Conservation (phyloP, 306 rosid genomes). For the Medicago lupulina region DNA sequence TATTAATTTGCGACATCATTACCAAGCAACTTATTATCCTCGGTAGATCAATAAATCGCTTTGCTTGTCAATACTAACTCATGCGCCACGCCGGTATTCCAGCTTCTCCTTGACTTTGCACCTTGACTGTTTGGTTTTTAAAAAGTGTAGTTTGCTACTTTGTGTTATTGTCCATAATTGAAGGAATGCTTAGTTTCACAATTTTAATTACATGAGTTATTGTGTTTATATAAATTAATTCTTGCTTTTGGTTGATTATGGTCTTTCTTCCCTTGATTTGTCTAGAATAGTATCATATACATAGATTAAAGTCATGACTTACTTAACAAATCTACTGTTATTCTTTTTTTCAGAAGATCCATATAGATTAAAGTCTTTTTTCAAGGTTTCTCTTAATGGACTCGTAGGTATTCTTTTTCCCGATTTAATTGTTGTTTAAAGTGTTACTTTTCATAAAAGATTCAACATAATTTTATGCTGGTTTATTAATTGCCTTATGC, state of each 20-base stretch:
- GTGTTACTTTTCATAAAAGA: slow-evolving; percentile 12
- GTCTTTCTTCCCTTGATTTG: neutral
- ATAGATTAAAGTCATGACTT: slow-evolving; percentile 3
- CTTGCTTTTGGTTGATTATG: slow-evolving; percentile 29
- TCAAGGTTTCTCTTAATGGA: slow-evolving; percentile 1
- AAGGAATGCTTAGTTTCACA: slow-evolving; percentile 42
- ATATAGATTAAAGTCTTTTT: slow-evolving; percentile 3
- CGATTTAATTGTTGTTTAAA: neutral
- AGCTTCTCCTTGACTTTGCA: slow-evolving; percentile 40
- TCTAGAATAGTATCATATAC: neutral
- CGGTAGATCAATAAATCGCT: slow-evolving; percentile 48
- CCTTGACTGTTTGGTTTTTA: slow-evolving; percentile 25
- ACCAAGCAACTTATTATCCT: slow-evolving; percentile 62
- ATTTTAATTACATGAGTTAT: slow-evolving; percentile 40
- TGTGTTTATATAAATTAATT: slow-evolving; percentile 26
- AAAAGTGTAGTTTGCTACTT: slow-evolving; percentile 44
- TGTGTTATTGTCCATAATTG: slow-evolving; percentile 46
- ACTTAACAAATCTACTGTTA: slow-evolving; percentile 2
- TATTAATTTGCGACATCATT: slow-evolving; percentile 51
- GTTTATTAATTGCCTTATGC: neutral
- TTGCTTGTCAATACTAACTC: slow-evolving; percentile 40
- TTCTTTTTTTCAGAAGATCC: slow-evolving; percentile 4
- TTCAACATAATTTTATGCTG: neutral
- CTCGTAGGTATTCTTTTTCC: neutral
- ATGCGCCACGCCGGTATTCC: slow-evolving; percentile 38